Evolutionary conservation across 371 early-diverging fungal genomes (phyloP), one percentile per base, ranked within the genome.

Genomic region (Nosema muscidifuracis): DNA sequence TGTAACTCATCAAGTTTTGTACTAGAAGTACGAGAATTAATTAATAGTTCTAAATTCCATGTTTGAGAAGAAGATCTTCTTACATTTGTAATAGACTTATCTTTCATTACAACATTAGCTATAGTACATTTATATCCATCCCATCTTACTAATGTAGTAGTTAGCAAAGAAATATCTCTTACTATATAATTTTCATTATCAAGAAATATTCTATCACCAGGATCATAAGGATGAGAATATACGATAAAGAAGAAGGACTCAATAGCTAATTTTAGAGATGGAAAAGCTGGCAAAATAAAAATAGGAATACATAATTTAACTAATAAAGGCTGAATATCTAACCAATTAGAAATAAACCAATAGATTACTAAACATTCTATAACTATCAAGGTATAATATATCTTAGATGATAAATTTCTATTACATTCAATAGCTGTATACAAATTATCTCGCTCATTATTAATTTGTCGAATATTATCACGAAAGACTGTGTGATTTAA

Each of bases 191-290:
- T 82, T 30, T 80, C 79, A 58, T 70, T 77, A 43, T 78, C 72
- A n/a, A 84, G 63, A 66, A 62, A 57, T 12, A 84, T 73, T 67
- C 83, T 61, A 65, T 84, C 84, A 13, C 83, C 84, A 12, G 77
- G 73, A 58, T 84, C 83, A 36, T 79, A 84, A 3, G 84, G 84
- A 73, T 82, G 81, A 12, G 75, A 67, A 26, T 77, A 73, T 33
- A 82, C 40, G 12, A 84, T 71, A 71, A 82, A 84, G 24, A 81
- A 63, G 62, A 84, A 82, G 20, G 82, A 77, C n/a, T 80, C 79
- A 42, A 68, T 47, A 0, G 69, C 44, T 30, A 36, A 47, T 36
- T 71, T 71, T 24, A 77, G 4, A 34, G 67, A 55, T 4, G 77
- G 58, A 50, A 74, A 56, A 7, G 67, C 28, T 9, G 69, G 74